Conservation (phyloP, 441 rosid species). For the Gossypium davidsonii region DNA sequence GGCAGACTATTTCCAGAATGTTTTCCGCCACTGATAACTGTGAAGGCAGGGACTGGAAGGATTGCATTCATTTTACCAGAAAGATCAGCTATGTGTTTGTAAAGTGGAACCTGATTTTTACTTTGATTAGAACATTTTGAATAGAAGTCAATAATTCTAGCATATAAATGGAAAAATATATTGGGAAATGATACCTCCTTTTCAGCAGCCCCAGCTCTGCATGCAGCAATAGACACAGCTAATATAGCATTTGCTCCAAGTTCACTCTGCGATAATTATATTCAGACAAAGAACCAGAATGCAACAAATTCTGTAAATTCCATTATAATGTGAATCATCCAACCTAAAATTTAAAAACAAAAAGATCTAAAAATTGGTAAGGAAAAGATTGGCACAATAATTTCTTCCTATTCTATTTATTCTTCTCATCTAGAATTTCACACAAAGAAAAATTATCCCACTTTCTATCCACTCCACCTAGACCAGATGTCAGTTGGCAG, state of each 20-base stretch:
- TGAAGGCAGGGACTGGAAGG: slow-evolving; percentile 93
- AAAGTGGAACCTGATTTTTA: slow-evolving; percentile 70
- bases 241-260: slow-evolving; percentile 90
- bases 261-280: slow-evolving; percentile 45
- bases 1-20: slow-evolving; percentile 79
- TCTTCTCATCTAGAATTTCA: not conserved
- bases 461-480: not conserved
- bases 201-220: slow-evolving; percentile 99
- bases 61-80: slow-evolving; percentile 54
- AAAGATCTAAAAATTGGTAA: not conserved
- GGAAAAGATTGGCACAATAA: not conserved
- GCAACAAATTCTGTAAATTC: slow-evolving; percentile 1
- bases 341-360: not conserved
- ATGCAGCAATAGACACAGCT: slow-evolving; percentile 97
- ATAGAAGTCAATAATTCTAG: slow-evolving; percentile 11
- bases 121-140: slow-evolving; percentile 10
- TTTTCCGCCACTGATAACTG: slow-evolving; percentile 87
- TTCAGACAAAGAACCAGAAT: slow-evolving; percentile 14
- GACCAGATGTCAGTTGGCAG: not conserved
- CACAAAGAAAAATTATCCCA: not conserved
- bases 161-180: not conserved
- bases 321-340: not conserved
- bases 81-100: slow-evolving; percentile 84
- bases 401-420: not conserved
- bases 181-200: slow-evolving; percentile 50